Conservation (phyloP, 2,329 filamentous ascomycete species). For the Calonectria fujianensis region DNA sequence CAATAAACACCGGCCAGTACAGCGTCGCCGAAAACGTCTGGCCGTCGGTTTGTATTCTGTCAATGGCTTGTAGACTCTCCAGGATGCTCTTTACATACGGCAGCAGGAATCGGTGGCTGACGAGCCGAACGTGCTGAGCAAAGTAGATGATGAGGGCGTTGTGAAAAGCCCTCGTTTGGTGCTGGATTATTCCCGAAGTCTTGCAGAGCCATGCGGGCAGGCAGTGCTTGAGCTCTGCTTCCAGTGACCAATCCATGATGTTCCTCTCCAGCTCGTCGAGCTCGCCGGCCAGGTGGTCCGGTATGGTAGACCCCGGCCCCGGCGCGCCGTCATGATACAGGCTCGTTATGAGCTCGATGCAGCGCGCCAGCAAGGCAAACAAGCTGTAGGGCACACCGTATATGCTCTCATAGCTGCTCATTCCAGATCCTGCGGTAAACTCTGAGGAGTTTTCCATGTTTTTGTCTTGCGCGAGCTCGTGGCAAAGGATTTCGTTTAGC, state of each 20-base stretch:
- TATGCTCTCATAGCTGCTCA: slow-evolving; percentile 36
- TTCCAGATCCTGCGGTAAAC: slow-evolving; percentile 1
- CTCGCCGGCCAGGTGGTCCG: slow-evolving; percentile 22
- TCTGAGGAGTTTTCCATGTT: background rate
- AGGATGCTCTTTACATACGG: slow-evolving; percentile 45
- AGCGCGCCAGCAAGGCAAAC: slow-evolving; percentile 25
- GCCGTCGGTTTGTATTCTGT: slow-evolving; percentile 44
- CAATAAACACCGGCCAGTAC: slow-evolving; percentile 52
- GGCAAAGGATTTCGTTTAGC: background rate
- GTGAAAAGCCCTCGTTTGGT: slow-evolving; percentile 49
- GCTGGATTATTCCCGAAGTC: slow-evolving; percentile 28
- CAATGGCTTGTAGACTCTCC: slow-evolving; percentile 47
- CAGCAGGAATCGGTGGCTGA: slow-evolving; percentile 45
- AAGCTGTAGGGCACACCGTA: slow-evolving; percentile 35
- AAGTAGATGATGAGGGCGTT: slow-evolving; percentile 55
- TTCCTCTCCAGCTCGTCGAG: slow-evolving; percentile 29
- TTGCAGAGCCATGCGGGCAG: background rate
- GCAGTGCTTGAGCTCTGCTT: slow-evolving; percentile 20
- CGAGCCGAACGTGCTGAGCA: slow-evolving; percentile 44
- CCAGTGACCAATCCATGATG: slow-evolving; percentile 39
- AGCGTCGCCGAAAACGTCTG: slow-evolving; percentile 46
- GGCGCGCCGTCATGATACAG: slow-evolving; percentile 2
- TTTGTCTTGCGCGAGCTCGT: background rate
- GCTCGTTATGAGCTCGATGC: slow-evolving; percentile 32
- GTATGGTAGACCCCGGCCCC: background rate